Percentiles rank a stretch among this genome's conserved stretches.
phyloP scores from a whole-genome alignment of 345 rosid species.

The Populus deltoides region DNA sequence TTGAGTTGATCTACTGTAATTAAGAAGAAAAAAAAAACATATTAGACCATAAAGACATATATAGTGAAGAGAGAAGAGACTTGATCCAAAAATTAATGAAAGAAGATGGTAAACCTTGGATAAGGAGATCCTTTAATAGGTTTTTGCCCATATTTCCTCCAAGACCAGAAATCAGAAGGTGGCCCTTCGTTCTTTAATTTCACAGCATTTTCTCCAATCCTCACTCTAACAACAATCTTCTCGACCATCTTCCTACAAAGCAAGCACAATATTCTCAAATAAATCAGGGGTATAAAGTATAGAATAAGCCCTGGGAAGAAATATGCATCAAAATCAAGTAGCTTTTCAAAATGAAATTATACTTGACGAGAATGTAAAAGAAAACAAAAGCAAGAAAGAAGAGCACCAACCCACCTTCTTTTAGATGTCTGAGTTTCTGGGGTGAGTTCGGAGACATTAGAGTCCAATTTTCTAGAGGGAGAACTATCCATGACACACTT shows the following conservation, averaged over 20 bases:
- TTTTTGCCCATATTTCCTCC: slow-evolving; percentile 77
- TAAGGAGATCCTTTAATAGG: slow-evolving; percentile 72
- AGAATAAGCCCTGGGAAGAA: neutral
- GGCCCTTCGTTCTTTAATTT: slow-evolving; percentile 59
- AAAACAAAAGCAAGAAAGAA: neutral
- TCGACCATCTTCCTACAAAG: slow-evolving; percentile 48
- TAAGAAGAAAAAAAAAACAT: neutral
- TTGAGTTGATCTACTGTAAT: neutral
- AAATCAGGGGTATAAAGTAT: neutral
- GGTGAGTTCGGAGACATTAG: slow-evolving; percentile 30
- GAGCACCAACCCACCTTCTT: slow-evolving; percentile 38
- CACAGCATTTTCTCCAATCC: slow-evolving; percentile 44
- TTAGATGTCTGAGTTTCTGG: slow-evolving; percentile 45
- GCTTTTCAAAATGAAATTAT: neutral
- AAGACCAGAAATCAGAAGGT: slow-evolving; percentile 71
- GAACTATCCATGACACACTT: slow-evolving; percentile 36
- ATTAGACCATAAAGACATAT: neutral
- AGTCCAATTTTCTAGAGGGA: slow-evolving; percentile 33
- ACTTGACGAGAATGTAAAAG: neutral
- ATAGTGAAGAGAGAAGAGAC: neutral
- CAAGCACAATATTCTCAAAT: neutral
- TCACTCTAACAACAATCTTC: slow-evolving; percentile 58
- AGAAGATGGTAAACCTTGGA: slow-evolving; percentile 41
- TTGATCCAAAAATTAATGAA: neutral
- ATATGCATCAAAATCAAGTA: neutral